Evolutionary conservation across 495 filamentous ascomycete genomes (phyloP), one percentile per base, ranked within the genome.

Genomic region (Penicillium atrosanguineum): DNA sequence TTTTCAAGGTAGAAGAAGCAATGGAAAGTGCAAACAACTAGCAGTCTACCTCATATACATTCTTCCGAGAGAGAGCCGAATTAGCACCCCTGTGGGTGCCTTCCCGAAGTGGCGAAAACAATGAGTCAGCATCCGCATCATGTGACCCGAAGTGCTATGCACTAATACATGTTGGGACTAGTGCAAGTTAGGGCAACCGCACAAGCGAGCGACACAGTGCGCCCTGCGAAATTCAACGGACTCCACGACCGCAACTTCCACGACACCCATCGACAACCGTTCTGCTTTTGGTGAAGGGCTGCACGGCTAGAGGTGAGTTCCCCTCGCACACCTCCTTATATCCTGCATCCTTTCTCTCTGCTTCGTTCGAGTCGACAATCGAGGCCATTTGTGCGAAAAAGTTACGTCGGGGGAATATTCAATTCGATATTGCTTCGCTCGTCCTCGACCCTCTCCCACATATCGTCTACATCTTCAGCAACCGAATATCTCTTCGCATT

Each of bases 201-300:
- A 72, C 70, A 74, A 74, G 71, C 71, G 70, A 75, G 71, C 64
- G 64, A 75, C 72, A 76, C 63, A 67, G 46, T 62, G 63, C 57
- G 63, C 53, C 60, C 62, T 70, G 71, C 71, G 72, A 75, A 77
- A 70, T 76, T 74, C 73, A 67, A 66, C 63, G 64, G 56, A 62
- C 67, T 68, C 70, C 64, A 69, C 68, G 67, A 72, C 71, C 64
- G 65, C 59, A 66, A 59, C 69, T 67, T 63, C 64, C 68, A 64
- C 72, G 69, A 71, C 72, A 68, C 67, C 70, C 64, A 71, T 63
- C 71, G 69, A 73, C 72, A 67, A 67, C 67, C 64, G 65, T 69
- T 69, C 63, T 68, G 72, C 69, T 73, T 64, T 62, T 71, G 74
- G 74, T 76, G 74, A 75, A 77, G 72, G 72, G 72, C 71, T 71